Percentiles rank a stretch among this genome's conserved stretches.
Conservation (phyloP, 1,284 basidiomycete species). For the Ceratobasidium sp. region DNA sequence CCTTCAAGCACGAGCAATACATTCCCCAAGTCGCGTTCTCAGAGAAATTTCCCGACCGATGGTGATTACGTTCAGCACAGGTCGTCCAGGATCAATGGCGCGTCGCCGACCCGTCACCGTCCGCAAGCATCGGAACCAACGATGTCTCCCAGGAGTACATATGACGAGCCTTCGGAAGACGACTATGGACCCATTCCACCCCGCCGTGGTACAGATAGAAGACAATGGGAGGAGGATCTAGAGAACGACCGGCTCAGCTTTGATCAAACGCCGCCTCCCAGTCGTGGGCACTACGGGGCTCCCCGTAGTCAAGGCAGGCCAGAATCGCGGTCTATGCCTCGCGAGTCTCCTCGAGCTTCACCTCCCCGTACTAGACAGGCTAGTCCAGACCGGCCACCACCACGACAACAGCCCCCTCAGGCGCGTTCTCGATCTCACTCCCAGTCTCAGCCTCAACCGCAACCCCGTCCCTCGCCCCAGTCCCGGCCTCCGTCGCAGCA, state of each 20-base stretch:
- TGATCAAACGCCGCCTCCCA: conserved; percentile 23
- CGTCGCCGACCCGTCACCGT: conserved; percentile 26
- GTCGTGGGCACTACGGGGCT: conserved; percentile 6
- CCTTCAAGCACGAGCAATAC: background rate
- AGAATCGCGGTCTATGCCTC: conserved; percentile 10
- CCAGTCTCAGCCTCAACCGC: conserved; percentile 4
- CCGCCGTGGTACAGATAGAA: conserved; percentile 4
- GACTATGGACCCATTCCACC: conserved; percentile 1
- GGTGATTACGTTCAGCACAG: conserved; percentile 33
- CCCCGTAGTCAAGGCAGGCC: conserved; percentile 6
- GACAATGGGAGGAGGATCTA: conserved; percentile 4
- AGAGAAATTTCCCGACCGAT: conserved; percentile 27
- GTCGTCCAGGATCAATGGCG: conserved; percentile 16
- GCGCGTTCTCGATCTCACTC: conserved; percentile 14
- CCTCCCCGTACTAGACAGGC: conserved; percentile 12
- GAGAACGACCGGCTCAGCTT: conserved; percentile 23
- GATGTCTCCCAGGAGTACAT: conserved; percentile 16
- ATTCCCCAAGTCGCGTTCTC: conserved; percentile 25
- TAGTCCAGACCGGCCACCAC: conserved; percentile 17
- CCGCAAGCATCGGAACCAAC: conserved; percentile 24
- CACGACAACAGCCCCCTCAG: conserved; percentile 3
- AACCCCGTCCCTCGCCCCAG: background rate
- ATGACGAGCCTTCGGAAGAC: conserved; percentile 14
- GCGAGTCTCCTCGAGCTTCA: conserved; percentile 3
- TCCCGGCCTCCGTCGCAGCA: conserved; percentile 1